Percentiles rank a stretch among this genome's conserved stretches.
phyloP scores from a whole-genome alignment of 495 filamentous ascomycete species.

The Parachaetomium inaequale region DNA sequence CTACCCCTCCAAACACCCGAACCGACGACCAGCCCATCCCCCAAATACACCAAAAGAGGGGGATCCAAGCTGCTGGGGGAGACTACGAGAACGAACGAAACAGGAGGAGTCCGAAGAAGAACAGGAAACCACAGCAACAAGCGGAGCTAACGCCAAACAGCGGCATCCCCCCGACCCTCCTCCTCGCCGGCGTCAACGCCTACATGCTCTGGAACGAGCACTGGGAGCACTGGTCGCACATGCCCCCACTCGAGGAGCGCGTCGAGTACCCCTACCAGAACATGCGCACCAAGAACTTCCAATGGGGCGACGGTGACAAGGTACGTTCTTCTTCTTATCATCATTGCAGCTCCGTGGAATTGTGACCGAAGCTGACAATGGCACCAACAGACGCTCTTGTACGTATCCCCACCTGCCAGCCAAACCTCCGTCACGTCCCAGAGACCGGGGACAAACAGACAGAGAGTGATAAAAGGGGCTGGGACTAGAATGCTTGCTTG shows the following conservation, averaged over 20 bases:
- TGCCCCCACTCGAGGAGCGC: conserved; percentile 82
- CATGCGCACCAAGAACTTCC: conserved; percentile 83
- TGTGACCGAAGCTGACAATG: background rate
- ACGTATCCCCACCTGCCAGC: conserved; percentile 28
- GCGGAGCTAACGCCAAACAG: conserved; percentile 12
- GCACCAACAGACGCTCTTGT: conserved; percentile 42
- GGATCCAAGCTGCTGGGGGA: background rate
- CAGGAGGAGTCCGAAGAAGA: background rate
- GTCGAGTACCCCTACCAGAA: conserved; percentile 92
- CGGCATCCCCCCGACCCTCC: conserved; percentile 60
- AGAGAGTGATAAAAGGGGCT: background rate
- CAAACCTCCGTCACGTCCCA: background rate
- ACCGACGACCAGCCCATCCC: background rate
- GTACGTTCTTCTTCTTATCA: conserved; percentile 63
- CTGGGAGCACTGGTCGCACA: conserved; percentile 90
- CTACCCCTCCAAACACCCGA: background rate
- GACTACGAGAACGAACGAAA: background rate
- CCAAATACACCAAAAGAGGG: background rate
- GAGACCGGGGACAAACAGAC: background rate
- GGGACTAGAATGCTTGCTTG: background rate
- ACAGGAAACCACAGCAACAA: conserved; percentile 8
- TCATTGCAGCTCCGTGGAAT: background rate
- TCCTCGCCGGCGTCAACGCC: conserved; percentile 70
- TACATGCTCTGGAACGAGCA: conserved; percentile 89
- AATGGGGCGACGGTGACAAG: conserved; percentile 92